A percentile compares a stretch with the other conserved stretches of the same genome.
phyloP scores from a whole-genome alignment of 2,329 filamentous ascomycete genomes.

The Fusarium sororula region DNA sequence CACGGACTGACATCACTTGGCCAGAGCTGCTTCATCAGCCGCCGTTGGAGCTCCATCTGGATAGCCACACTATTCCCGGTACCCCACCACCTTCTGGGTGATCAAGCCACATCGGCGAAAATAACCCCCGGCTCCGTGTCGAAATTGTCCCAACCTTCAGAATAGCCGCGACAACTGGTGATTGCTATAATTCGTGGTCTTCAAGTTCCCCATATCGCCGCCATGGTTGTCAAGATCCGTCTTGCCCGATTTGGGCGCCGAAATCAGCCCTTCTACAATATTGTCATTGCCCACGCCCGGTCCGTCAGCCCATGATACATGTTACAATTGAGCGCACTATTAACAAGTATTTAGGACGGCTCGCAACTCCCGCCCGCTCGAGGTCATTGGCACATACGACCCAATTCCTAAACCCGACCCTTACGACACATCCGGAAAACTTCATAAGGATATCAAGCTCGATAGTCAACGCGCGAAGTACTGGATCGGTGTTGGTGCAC shows the following conservation, averaged over 20 bases:
- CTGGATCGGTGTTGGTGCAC: conserved; percentile 96
- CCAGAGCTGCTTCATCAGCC: neutral
- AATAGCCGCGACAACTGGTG: conserved; percentile 11
- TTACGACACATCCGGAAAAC: conserved; percentile 69
- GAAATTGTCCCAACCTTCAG: conserved; percentile 44
- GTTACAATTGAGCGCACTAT: neutral
- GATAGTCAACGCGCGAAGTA: conserved; percentile 86
- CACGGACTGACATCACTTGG: conserved; percentile 32
- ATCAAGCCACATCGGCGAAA: conserved; percentile 51
- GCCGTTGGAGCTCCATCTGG: neutral
- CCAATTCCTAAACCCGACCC: conserved; percentile 70
- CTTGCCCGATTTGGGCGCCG: conserved; percentile 91
- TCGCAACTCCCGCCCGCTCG: conserved; percentile 86
- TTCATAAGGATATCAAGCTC: conserved; percentile 91
- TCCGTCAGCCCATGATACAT: conserved; percentile 53
- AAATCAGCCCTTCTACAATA: conserved; percentile 95
- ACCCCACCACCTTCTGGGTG: neutral
- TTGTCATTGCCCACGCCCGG: conserved; percentile 93
- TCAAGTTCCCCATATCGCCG: conserved; percentile 27
- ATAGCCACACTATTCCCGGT: conserved; percentile 5
- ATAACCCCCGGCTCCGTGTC: conserved; percentile 41
- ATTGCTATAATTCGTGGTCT: conserved; percentile 18
- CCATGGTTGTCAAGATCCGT: conserved; percentile 93
- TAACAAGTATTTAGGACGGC: conserved; percentile 69
- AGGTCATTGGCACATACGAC: conserved; percentile 87